Evolutionary conservation across 1,139 yeast genomes (phyloP), one percentile per base, ranked within the genome.

Genomic region (Pneumocystis wakefieldiae): DNA sequence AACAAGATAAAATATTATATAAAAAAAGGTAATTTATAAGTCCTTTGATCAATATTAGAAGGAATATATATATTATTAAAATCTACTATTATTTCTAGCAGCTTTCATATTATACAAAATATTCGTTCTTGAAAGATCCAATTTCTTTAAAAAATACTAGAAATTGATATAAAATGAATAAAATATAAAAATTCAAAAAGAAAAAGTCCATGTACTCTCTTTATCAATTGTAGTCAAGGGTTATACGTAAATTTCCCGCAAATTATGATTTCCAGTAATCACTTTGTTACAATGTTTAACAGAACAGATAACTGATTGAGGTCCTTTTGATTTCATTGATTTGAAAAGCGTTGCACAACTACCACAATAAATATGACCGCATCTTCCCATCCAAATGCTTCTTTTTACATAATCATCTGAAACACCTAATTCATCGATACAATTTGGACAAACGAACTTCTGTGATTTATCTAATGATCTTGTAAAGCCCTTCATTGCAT

Each of bases 1-100:
- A 72, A 0, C 85, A 85, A 7, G 92, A 83, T 14, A 81, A 67
- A n/a, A 81, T 77, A 74, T 90, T 89, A 76, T 88, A 89, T n/a
- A 71, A 66, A 48, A 73, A 67, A 58, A 77, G 71, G 66, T 78
- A 77, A 4, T 48, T 48, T 24, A 24, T 24, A 48, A 19, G 32
- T 2, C 12, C 19, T 29, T 48, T 48, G 3, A 12, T 41, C 12
- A 48, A 48, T 24, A 48, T 48, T 48, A 48, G 19, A 42, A 24
- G 24, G 14, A 8, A 12, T 24, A 12, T 3, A 5, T 1, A 24
- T 12, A 48, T 48, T 24, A 48, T 24, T 14, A 48, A 48, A 48
- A 24, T 10, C 24, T 48, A 48, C 55, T 48, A 24, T 24, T 41
- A 41, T 41, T 48, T 48, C 14, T 48, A 48, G 28, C 14, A 3